Conservation (phyloP, 2,329 filamentous ascomycete genomes). For the Thielaviopsis euricoi region DNA sequence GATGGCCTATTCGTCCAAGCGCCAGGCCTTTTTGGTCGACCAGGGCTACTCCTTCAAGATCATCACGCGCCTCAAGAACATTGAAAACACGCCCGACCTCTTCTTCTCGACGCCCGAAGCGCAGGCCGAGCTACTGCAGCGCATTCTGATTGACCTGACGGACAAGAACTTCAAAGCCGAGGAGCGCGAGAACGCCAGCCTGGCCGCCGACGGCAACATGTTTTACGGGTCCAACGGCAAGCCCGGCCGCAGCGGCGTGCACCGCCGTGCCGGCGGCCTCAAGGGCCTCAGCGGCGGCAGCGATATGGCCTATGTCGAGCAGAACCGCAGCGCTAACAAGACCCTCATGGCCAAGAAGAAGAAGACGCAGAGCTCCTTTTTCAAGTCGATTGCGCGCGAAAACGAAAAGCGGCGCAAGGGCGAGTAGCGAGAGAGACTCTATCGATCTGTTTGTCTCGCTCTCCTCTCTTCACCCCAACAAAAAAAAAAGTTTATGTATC, state of each 20-base stretch:
- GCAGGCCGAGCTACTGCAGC: slow-evolving; percentile 70
- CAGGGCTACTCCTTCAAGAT: slow-evolving; percentile 99
- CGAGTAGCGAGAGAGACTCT: slow-evolving; percentile 2
- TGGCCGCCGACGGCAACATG: slow-evolving; percentile 12
- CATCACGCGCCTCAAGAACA: slow-evolving; percentile 85
- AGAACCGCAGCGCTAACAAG: slow-evolving; percentile 53
- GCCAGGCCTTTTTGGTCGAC: slow-evolving; percentile 92
- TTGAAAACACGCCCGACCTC: slow-evolving; percentile 67
- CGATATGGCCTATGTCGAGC: slow-evolving; percentile 91
- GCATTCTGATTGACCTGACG: slow-evolving; percentile 79
- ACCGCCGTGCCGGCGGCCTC: slow-evolving; percentile 69
- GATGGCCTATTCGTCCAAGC: slow-evolving; percentile 94
- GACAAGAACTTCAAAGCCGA: slow-evolving; percentile 12
- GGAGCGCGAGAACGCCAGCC: slow-evolving; percentile 6
- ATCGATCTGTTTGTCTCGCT: too few relatives aligned
- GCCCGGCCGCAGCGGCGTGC: slow-evolving; percentile 18
- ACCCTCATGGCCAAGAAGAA: slow-evolving; percentile 24
- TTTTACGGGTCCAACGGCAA: slow-evolving; percentile 14
- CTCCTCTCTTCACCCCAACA: too few relatives aligned
- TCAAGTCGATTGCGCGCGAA: slow-evolving; percentile 25
- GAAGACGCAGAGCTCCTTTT: slow-evolving; percentile 24
- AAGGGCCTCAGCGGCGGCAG: slow-evolving; percentile 79
- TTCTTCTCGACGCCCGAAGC: slow-evolving; percentile 66
- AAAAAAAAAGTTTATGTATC: too few relatives aligned
- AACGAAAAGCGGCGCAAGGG: slow-evolving; percentile 16